These are phyloP conservation scores for Podospora anserina DNA, from an alignment of 495 filamentous ascomycete genomes.

Conservation along the genomic window DNA sequence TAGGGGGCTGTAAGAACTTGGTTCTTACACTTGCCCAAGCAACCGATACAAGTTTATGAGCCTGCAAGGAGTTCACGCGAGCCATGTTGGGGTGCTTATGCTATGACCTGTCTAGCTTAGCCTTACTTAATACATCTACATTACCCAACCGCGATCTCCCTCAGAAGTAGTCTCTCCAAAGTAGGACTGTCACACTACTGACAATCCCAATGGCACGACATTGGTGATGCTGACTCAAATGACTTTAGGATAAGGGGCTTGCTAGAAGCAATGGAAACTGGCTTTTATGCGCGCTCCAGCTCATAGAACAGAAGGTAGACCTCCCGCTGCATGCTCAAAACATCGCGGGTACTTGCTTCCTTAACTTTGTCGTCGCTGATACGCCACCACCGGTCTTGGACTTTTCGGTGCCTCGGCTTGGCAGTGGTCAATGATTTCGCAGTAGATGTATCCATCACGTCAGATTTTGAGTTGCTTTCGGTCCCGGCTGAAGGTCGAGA, in stretches of 20 bases:
- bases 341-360: slow-evolving; percentile 85
- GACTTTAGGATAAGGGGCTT: background rate
- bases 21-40: too few species aligned
- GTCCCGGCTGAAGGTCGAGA: slow-evolving; percentile 20
- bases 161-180: too few species aligned
- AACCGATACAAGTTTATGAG: too few species aligned
- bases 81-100: background rate
- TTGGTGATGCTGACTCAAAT: background rate
- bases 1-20: too few species aligned
- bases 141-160: too few species aligned
- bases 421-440: background rate
- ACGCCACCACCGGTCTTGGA: slow-evolving; percentile 86
- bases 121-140: too few species aligned
- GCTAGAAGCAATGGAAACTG: background rate
- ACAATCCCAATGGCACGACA: too few species aligned
- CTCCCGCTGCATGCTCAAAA: slow-evolving; percentile 89
- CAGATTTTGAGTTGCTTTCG: background rate
- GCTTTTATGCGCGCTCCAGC: slow-evolving; percentile 46
- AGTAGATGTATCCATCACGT: background rate
- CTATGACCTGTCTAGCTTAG: too few species aligned
- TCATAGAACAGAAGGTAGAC: slow-evolving; percentile 98
- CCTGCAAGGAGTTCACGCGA: background rate
- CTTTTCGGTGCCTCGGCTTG: slow-evolving; percentile 55
- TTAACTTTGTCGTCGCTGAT: slow-evolving; percentile 98
- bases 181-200: too few species aligned